A percentile compares a stretch with the other conserved stretches of the same genome.
Conservation (phyloP, 2,329 filamentous ascomycete genomes). For the Aspergillus pseudonomiae region DNA sequence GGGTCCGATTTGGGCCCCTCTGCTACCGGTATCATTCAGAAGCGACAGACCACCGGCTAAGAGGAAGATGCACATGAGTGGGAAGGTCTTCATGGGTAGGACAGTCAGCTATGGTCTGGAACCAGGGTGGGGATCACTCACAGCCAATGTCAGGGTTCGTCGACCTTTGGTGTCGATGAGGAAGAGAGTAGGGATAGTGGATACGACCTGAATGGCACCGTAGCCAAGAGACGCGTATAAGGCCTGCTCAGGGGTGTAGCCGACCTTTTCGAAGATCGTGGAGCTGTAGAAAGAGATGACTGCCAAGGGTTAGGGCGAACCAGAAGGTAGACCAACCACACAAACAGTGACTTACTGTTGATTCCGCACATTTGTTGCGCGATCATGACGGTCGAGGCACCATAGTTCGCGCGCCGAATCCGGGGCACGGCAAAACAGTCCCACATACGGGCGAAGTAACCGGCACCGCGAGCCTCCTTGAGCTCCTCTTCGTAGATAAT, state of each 20-base stretch:
- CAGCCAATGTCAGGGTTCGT: slow-evolving; percentile 49
- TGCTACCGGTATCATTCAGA: slow-evolving; percentile 43
- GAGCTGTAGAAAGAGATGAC: slow-evolving; percentile 73
- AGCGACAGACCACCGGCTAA: slow-evolving; percentile 61
- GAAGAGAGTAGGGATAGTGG: slow-evolving; percentile 63
- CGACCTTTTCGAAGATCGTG: slow-evolving; percentile 57
- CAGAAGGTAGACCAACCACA: slow-evolving; percentile 38
- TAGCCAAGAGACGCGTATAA: slow-evolving; percentile 66
- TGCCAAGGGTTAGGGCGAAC: slow-evolving; percentile 30
- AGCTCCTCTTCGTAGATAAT: slow-evolving; percentile 52
- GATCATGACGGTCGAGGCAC: slow-evolving; percentile 78
- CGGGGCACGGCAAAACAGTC: slow-evolving; percentile 51
- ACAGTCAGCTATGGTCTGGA: background rate
- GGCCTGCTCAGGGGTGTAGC: slow-evolving; percentile 57
- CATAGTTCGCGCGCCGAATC: slow-evolving; percentile 65
- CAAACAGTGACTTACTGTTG: slow-evolving; percentile 25
- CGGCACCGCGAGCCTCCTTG: slow-evolving; percentile 47
- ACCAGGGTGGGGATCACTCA: slow-evolving; percentile 10
- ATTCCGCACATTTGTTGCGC: slow-evolving; percentile 69
- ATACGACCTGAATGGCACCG: slow-evolving; percentile 64
- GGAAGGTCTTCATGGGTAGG: slow-evolving; percentile 57
- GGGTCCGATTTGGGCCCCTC: slow-evolving; percentile 37
- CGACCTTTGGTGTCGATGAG: slow-evolving; percentile 69
- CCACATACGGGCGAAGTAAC: slow-evolving; percentile 62
- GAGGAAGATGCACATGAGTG: slow-evolving; percentile 66